Evolutionary conservation across 768 basidiomycete genomes (phyloP).

Genomic region (Rhodotorula diobovata): DNA sequence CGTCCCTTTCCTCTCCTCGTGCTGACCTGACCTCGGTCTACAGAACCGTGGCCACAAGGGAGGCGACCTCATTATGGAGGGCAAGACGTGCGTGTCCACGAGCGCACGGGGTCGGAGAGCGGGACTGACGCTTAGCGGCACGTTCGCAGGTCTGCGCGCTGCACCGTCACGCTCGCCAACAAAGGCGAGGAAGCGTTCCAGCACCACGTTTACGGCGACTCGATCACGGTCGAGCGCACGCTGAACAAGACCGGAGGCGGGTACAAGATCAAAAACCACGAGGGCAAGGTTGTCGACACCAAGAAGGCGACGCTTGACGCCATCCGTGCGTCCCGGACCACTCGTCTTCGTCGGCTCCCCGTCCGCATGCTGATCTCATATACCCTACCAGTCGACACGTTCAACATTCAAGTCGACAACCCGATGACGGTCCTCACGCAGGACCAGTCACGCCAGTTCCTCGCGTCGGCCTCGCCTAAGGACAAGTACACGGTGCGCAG

Average conservation of each 20-base stretch:
- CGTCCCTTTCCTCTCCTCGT: constrained; percentile 69
- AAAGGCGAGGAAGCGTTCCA: constrained; percentile 84
- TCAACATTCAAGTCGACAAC: constrained; percentile 88
- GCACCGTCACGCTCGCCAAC: constrained; percentile 79
- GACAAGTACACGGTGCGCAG: constrained; percentile 78
- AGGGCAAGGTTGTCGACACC: constrained; percentile 62
- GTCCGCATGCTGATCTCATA: not conserved
- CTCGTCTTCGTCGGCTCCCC: not conserved
- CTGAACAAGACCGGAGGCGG: constrained; percentile 73
- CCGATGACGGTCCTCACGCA: constrained; percentile 86
- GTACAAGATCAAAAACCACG: constrained; percentile 73
- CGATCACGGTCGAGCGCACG: constrained; percentile 74
- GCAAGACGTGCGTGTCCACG: constrained; percentile 14
- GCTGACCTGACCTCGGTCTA: not conserved
- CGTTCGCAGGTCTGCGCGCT: constrained; percentile 60
- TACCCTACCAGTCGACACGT: constrained; percentile 62
- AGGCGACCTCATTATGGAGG: constrained; percentile 36
- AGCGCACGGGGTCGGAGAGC: not conserved
- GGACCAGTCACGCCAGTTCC: constrained; percentile 74
- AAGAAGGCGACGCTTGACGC: constrained; percentile 79
- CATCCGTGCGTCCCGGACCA: constrained; percentile 57
- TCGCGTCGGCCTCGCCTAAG: constrained; percentile 69
- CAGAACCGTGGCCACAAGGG: constrained; percentile 41
- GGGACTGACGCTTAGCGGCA: not conserved
- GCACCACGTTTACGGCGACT: constrained; percentile 75